Base-by-base conservation (phyloP, 2,329 filamentous ascomycete species). In the Lanzia echinophila region DNA sequence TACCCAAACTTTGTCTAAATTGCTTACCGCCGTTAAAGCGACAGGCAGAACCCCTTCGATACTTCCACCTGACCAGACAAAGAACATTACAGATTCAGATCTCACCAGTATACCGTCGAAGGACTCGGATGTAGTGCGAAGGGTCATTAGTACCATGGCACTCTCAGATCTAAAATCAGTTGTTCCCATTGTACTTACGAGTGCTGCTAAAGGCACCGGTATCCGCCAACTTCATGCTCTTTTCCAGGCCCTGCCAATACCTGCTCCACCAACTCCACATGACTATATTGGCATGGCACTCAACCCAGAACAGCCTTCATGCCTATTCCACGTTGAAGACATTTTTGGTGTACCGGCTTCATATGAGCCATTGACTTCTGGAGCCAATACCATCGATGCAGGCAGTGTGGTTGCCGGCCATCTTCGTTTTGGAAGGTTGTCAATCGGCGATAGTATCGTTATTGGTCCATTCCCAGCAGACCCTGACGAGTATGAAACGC, bases 251-350 rank as follows among this genome's bases (percentile, higher is more conserved):
- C 75, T 99, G 39, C 91, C 91, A 0, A 75, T 92, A 20, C 85
- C 86, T 6, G 71, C 76, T 1, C 63, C 69, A 0, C 78, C 78
- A 7, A 79, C 77, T 1, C 67, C 77, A 1, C 72, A 73, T 47
- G 79, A 83, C 60, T 80, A 76, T 56, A 70, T 78, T n/a, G 78
- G 78, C 1, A 56, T 50, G 17, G 72, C 73, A 41, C 65, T 82
- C 50, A 82, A 83, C 55, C 81, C 81, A 0, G 76, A 83, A 55
- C 77, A 81, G 53, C 80, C 83, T 1, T 73, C 74, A 4, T 80
- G 80, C 33, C 72, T 96, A 2, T 97, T 97, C 65, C 88, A 96
- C 65, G 81, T 97, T 22, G 92, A 97, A 66, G 92, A 96, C 62
- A 83, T 90, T 1, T 97, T 95, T 68, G 87, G 81, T 55, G 79